Evolutionary conservation across 192 early-diverging fungal genomes (phyloP), one percentile per base, ranked within the genome.

Genomic region (Coemansia sp.): DNA sequence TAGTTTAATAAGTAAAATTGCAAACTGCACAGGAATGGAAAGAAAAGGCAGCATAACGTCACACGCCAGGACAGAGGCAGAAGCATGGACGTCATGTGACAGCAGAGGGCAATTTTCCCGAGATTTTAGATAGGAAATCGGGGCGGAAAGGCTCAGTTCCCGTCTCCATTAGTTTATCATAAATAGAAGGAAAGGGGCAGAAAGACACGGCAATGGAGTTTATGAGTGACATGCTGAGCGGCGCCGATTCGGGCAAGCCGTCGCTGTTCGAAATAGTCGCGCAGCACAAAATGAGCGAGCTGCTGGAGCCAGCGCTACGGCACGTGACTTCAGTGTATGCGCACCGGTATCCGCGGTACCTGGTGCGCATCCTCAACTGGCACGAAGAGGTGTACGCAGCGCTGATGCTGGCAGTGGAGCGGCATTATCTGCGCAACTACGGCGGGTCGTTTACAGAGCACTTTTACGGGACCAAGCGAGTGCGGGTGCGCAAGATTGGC

Each of bases 231-330:
- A 71, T 84, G 67, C 71, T 93, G 56, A 81, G 90, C 74, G 83
- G 86, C 65, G 86, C 84, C 65, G 90, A 92, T 68, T 75, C 87
- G 16, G 85, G 84, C 76, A 85, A 88, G 59, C 95, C 94, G 64
- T 93, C 93, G 1, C 65, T 96, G 61, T 96, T 98, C 77, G 95
- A 98, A 83, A 84, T 95, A 4, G 83, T 92, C 47, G 91, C 92
- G 27, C 90, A 93, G 73, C 88, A 90, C 62, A 89, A 92, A 64
- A 84, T 97, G 75, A 80, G 82, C 49, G 91, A 90, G 47, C 83
- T 95, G 61, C 77, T 95, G 39, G 87, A 91, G 61, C 95, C 95
- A 12, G 93, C 95, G 17, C 59, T 95, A 19, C 86, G 84, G 55
- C 94, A 95, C 72, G 76, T 91, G 10, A 84, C 93, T 19, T 87